Conservation (phyloP, 345 rosid species). For the Carallia pectinifolia region DNA sequence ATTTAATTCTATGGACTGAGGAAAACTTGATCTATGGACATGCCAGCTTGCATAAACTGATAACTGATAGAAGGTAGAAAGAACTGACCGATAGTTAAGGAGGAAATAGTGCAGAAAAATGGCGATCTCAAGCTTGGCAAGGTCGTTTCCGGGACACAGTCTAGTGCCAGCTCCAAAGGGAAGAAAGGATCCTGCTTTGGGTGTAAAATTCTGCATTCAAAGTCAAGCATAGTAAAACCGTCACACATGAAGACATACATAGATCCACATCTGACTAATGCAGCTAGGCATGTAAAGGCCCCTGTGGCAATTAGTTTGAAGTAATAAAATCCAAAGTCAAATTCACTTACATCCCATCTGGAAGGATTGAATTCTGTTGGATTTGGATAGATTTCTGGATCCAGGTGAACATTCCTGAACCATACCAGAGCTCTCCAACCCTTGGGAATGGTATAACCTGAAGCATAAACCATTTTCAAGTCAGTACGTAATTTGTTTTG, state of each 20-base stretch:
- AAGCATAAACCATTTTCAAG: constrained; percentile 4
- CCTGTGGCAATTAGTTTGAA: no score
- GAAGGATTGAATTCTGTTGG: constrained; percentile 73
- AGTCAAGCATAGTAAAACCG: background rate
- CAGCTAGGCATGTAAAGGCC: no score
- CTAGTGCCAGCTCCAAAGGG: constrained; percentile 86
- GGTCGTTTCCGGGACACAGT: constrained; percentile 87
- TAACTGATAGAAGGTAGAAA: background rate
- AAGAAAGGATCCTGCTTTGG: constrained; percentile 69
- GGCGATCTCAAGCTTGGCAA: constrained; percentile 77
- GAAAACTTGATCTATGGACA: no score
- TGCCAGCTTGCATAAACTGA: background rate
- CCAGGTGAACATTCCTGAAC: constrained; percentile 73
- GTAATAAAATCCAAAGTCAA: background rate
- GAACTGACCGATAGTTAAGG: constrained; percentile 54
- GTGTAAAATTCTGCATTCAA: constrained; percentile 38
- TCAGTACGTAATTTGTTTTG: no score
- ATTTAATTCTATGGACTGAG: no score
- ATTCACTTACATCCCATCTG: constrained; percentile 74
- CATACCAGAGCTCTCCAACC: constrained; percentile 86
- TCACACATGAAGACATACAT: background rate
- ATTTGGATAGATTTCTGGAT: constrained; percentile 58
- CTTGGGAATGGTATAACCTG: constrained; percentile 76
- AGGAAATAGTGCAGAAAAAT: constrained; percentile 82
- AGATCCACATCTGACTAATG: background rate